A percentile compares a stretch with the other conserved stretches of the same genome.
These are phyloP conservation scores for Xerocomellus intermedius DNA, from an alignment of 768 basidiomycete genomes.

Conservation along the genomic window DNA sequence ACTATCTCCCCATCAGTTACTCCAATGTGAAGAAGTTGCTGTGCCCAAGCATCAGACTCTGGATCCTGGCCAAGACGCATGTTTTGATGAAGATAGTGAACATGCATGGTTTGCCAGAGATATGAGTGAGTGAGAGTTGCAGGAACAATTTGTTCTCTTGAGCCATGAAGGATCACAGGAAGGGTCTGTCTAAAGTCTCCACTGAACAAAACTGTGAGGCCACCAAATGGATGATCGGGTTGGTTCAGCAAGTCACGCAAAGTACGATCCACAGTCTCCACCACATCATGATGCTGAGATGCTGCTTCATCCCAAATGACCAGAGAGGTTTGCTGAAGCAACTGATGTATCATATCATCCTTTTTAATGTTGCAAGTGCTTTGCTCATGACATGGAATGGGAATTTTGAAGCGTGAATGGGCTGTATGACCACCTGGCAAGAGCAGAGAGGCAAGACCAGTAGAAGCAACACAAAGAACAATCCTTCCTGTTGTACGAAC, in stretches of 20 bases:
- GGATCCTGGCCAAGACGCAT: conserved; percentile 37
- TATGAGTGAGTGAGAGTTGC: conserved; percentile 16
- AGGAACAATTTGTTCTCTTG: conserved; percentile 32
- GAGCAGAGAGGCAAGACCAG: too few species aligned
- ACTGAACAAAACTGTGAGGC: too few species aligned
- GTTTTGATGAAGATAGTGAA: conserved; percentile 37
- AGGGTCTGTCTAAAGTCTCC: too few species aligned
- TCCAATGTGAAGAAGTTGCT: conserved; percentile 14
- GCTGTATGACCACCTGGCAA: too few species aligned
- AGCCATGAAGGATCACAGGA: conserved; percentile 39
- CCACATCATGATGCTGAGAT: too few species aligned
- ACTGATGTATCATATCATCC: background rate
- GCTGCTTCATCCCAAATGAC: too few species aligned
- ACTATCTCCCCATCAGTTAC: conserved; percentile 17
- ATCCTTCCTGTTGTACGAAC: too few species aligned
- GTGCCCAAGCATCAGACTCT: conserved; percentile 32
- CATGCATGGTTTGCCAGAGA: conserved; percentile 36
- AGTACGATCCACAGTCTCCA: too few species aligned
- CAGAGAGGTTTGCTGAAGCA: too few species aligned
- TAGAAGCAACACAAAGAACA: too few species aligned
- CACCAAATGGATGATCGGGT: too few species aligned
- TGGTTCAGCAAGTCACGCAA: too few species aligned
- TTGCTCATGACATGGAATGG: background rate
- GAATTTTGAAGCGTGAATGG: background rate
- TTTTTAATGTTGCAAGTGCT: conserved; percentile 3